Conservation (phyloP, 352 stramenopile genomes). For the Phytophthora pinifolia region DNA sequence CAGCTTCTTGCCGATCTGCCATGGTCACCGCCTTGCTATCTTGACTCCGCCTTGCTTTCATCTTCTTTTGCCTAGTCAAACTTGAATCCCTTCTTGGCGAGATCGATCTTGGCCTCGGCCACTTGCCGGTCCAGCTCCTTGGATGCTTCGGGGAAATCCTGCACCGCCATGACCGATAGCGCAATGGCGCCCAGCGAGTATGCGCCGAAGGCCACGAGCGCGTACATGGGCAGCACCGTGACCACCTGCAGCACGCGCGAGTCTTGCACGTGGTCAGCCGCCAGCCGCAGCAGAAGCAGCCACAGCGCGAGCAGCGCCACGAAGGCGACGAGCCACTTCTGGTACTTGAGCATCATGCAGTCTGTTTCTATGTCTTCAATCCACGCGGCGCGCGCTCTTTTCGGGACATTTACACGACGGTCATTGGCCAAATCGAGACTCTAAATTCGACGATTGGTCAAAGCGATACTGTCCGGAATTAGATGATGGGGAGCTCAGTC, state of each 20-base stretch:
- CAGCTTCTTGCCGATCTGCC: not conserved
- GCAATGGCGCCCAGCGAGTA: conserved; percentile 73
- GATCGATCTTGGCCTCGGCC: conserved; percentile 60
- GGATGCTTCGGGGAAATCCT: conserved; percentile 64
- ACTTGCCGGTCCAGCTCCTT: conserved; percentile 76
- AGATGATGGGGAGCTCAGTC: conserved; percentile 8
- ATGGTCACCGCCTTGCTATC: not conserved
- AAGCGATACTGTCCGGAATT: conserved; percentile 17
- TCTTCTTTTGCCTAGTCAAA: conserved; percentile 22
- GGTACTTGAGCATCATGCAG: conserved; percentile 71
- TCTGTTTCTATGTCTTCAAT: conserved; percentile 6
- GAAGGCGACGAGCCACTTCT: conserved; percentile 64
- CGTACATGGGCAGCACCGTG: conserved; percentile 64
- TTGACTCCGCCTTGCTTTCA: not conserved
- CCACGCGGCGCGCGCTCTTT: conserved; percentile 6
- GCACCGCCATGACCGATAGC: conserved; percentile 67
- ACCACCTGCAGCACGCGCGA: conserved; percentile 50
- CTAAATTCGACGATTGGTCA: conserved; percentile 13
- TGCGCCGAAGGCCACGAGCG: conserved; percentile 65
- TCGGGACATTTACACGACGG: not conserved
- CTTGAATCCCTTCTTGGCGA: conserved; percentile 59
- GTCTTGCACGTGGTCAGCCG: conserved; percentile 31
- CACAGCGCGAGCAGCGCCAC: conserved; percentile 51
- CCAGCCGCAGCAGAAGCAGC: conserved; percentile 53
- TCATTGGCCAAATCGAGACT: conserved; percentile 8